phyloP scores from a whole-genome alignment of 176 grass and related monocot genomes.

The Hsuehochloa calcarea region DNA sequence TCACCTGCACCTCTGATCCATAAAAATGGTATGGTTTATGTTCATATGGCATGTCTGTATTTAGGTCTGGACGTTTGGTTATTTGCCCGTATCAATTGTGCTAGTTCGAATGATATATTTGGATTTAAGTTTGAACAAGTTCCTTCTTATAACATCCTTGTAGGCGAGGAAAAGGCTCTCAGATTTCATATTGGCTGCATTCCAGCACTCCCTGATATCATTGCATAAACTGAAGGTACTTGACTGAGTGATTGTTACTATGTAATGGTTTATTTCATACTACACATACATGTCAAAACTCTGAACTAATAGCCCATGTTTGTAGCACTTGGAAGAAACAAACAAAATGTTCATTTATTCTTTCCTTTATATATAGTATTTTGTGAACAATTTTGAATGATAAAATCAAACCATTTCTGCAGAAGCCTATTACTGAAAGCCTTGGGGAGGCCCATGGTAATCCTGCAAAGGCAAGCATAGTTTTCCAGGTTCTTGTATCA shows the following conservation, averaged over 20 bases:
- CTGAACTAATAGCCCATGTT: neutral
- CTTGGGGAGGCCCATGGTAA: constrained; percentile 78
- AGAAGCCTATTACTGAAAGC: constrained; percentile 95
- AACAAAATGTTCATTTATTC: neutral
- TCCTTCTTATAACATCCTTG: constrained; percentile 30
- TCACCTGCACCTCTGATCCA: neutral
- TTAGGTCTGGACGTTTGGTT: neutral
- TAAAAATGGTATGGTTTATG: neutral
- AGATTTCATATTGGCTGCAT: constrained; percentile 79
- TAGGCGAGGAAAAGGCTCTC: constrained; percentile 85
- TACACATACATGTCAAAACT: constrained; percentile 5
- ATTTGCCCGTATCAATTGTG: neutral
- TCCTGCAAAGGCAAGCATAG: constrained; percentile 74
- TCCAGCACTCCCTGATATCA: constrained; percentile 76
- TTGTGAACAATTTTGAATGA: constrained; percentile 16
- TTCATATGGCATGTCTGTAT: neutral
- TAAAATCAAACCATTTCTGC: constrained; percentile 38
- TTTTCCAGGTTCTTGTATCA: neutral
- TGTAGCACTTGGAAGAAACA: neutral
- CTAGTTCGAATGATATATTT: constrained; percentile 15
- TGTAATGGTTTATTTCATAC: constrained; percentile 15
- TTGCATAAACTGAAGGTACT: constrained; percentile 88
- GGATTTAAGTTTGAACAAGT: constrained; percentile 16
- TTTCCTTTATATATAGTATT: neutral
- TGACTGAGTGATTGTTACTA: neutral